Conservation (phyloP, 2,329 filamentous ascomycete species). For the Nectriaceae sp. region DNA sequence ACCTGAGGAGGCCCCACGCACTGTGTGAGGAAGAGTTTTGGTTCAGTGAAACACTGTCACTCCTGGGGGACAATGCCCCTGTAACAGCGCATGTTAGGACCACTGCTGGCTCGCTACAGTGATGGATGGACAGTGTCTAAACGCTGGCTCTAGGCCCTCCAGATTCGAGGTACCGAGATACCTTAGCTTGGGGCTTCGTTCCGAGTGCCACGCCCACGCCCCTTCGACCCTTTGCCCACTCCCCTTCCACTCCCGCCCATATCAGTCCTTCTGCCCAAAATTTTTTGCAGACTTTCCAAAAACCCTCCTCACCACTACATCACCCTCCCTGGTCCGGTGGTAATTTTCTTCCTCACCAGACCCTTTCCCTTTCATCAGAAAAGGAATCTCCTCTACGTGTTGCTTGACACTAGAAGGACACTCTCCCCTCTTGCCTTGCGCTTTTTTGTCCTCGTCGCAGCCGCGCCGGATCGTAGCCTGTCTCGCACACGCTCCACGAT, state of each 20-base stretch:
- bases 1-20: constrained; percentile 1
- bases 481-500: constrained; percentile 29
- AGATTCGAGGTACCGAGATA: background rate
- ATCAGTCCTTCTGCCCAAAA: constrained; percentile 40
- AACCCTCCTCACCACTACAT: constrained; percentile 36
- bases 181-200: constrained; percentile 8
- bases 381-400: constrained; percentile 35
- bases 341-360: constrained; percentile 33
- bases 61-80: background rate
- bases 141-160: background rate
- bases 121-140: too few species aligned
- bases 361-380: constrained; percentile 33
- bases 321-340: constrained; percentile 40
- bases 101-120: too few species aligned
- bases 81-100: background rate
- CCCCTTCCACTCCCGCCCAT: constrained; percentile 33
- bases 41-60: background rate
- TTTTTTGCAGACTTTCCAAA: constrained; percentile 38
- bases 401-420: constrained; percentile 32
- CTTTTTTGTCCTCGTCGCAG: constrained; percentile 24
- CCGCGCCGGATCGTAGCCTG: constrained; percentile 36
- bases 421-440: constrained; percentile 28
- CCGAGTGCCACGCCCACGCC: constrained; percentile 3
- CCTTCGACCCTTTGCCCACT: constrained; percentile 20
- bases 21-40: background rate